These are phyloP conservation scores for Pleurotus eryngii DNA, from an alignment of 768 basidiomycete species.

Conservation along the genomic window DNA sequence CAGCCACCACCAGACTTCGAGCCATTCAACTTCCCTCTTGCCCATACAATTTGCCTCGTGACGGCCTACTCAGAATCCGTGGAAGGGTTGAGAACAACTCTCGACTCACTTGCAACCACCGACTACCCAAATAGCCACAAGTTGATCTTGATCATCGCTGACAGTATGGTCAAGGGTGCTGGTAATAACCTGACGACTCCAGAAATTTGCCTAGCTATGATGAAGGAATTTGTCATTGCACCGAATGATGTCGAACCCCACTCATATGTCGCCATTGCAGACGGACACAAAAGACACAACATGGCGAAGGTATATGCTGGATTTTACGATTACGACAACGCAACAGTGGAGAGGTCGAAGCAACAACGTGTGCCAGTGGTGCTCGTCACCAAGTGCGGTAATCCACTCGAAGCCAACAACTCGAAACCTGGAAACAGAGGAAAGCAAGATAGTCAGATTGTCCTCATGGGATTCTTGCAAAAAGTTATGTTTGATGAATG, in stretches of 20 bases:
- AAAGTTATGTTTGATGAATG: conserved; percentile 99
- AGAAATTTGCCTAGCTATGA: conserved; percentile 93
- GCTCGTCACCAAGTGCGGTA: conserved; percentile 93
- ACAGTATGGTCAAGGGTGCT: conserved; percentile 97
- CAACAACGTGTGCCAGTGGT: conserved; percentile 97
- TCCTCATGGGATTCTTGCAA: conserved; percentile 96
- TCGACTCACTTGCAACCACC: conserved; percentile 97
- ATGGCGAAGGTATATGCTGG: conserved; percentile 99
- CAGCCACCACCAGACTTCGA: conserved; percentile 91
- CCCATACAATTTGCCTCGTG: conserved; percentile 92
- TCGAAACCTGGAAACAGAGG: conserved; percentile 97
- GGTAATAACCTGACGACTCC: conserved; percentile 89
- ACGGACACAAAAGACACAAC: conserved; percentile 99
- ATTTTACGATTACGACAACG: conserved; percentile 92
- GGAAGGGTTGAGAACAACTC: conserved; percentile 92
- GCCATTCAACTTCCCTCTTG: conserved; percentile 94
- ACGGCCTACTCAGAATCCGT: conserved; percentile 98
- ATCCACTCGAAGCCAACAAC: conserved; percentile 84
- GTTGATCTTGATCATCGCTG: conserved; percentile 90
- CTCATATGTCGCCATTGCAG: conserved; percentile 97
- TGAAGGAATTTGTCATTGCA: conserved; percentile 87
- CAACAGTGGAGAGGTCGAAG: conserved; percentile 85
- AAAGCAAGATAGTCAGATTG: conserved; percentile 97
- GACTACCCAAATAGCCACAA: conserved; percentile 99
- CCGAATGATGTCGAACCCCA: conserved; percentile 86